phyloP scores from a whole-genome alignment of 2,329 filamentous ascomycete genomes.

The Calonectria pseudoreteaudii region DNA sequence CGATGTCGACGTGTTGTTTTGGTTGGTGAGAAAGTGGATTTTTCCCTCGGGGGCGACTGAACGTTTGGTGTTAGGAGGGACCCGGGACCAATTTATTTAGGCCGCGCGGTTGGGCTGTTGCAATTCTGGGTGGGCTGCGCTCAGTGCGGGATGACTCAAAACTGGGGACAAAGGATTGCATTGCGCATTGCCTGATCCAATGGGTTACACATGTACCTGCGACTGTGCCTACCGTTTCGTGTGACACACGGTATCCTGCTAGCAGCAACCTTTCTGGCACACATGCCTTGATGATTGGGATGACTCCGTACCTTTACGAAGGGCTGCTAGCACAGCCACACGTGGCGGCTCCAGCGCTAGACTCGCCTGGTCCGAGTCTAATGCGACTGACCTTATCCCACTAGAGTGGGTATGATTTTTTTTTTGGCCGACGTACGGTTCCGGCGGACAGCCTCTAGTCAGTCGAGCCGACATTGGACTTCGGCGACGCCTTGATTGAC shows the following conservation, averaged over 20 bases:
- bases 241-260: slow-evolving; percentile 24
- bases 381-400: slow-evolving; percentile 8
- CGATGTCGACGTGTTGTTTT: slow-evolving; percentile 42
- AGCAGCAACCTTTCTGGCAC: slow-evolving; percentile 2
- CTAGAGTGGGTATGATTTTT: background rate
- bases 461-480: background rate
- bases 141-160: slow-evolving; percentile 12
- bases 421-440: slow-evolving; percentile 5
- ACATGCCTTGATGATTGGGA: slow-evolving; percentile 2
- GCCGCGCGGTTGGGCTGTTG: slow-evolving; percentile 30
- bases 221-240: background rate
- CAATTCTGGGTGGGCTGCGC: slow-evolving; percentile 9
- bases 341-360: background rate
- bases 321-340: slow-evolving; percentile 19
- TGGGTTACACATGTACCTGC: slow-evolving; percentile 5
- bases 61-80: slow-evolving; percentile 18
- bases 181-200: slow-evolving; percentile 6
- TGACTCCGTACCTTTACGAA: background rate
- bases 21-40: slow-evolving; percentile 42
- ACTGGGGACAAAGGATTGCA: slow-evolving; percentile 2
- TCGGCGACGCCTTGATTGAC: background rate
- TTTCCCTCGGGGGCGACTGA: slow-evolving; percentile 33
- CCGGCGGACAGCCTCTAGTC: background rate
- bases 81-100: slow-evolving; percentile 20
- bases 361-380: background rate